Evolutionary conservation across 2,329 filamentous ascomycete genomes (phyloP).

Genomic region (Sarocladium kiliense): DNA sequence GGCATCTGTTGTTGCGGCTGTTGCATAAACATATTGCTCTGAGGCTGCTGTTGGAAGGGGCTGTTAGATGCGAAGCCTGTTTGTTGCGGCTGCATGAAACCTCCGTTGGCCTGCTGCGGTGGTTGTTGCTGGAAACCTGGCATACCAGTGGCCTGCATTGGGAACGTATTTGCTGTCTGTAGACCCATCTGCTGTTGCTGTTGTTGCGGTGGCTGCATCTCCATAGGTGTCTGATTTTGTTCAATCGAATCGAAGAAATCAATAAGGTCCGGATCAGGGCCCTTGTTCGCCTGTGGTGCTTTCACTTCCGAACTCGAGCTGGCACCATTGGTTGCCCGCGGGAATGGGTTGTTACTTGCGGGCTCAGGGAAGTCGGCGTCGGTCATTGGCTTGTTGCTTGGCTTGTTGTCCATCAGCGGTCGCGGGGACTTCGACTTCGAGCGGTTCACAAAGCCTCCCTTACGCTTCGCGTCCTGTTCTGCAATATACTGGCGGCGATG

Average conservation of each 20-base stretch:
- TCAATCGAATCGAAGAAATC: conserved; percentile 96
- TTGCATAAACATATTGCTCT: conserved; percentile 11
- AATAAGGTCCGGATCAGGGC: conserved; percentile 72
- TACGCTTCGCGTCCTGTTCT: conserved; percentile 70
- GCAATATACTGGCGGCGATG: conserved; percentile 89
- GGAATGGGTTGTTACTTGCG: conserved; percentile 39
- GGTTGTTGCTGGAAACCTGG: conserved; percentile 1
- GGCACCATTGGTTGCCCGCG: conserved; percentile 26
- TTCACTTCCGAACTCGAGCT: conserved; percentile 20
- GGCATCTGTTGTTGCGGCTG: conserved; percentile 28
- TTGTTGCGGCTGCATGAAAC: conserved; percentile 12
- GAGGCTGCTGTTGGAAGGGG: conserved; percentile 26
- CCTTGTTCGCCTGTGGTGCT: conserved; percentile 49
- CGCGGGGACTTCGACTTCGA: conserved; percentile 21
- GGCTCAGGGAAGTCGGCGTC: conserved; percentile 34
- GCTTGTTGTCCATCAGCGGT: neutral
- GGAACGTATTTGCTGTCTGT: conserved; percentile 3
- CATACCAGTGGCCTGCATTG: neutral
- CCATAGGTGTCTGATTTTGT: conserved; percentile 72
- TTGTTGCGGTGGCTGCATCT: conserved; percentile 13
- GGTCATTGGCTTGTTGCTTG: conserved; percentile 23
- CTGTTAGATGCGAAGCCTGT: conserved; percentile 23
- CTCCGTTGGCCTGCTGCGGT: conserved; percentile 4
- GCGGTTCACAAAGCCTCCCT: conserved; percentile 30
- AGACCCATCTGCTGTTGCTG: conserved; percentile 25